These are phyloP conservation scores for Solanum peruvianum DNA, from an alignment of 257 asterid species.

Conservation along the genomic window DNA sequence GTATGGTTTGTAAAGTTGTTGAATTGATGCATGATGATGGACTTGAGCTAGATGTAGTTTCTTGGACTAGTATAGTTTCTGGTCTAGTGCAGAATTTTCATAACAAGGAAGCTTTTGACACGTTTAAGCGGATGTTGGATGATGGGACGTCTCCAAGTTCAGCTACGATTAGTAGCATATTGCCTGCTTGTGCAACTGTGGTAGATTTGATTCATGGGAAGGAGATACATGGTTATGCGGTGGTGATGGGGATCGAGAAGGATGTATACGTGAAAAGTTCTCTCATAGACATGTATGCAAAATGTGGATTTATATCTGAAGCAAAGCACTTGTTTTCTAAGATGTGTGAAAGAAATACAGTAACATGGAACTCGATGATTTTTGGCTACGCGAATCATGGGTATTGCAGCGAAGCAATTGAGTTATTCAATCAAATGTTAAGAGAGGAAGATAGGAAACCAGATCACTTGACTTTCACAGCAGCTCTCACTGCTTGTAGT, in stretches of 20 bases:
- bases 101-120: conserved; percentile 25
- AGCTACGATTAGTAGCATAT: conserved; percentile 44
- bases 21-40: conserved; percentile 23
- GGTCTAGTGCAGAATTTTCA: conserved; percentile 54
- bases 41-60: conserved; percentile 49
- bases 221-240: conserved; percentile 55
- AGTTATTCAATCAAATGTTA: conserved; percentile 39
- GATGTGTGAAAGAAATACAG: conserved; percentile 30
- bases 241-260: conserved; percentile 29
- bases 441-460: conserved; percentile 22
- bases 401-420: conserved; percentile 33
- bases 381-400: conserved; percentile 74
- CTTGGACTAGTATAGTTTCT: conserved; percentile 67
- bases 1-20: conserved; percentile 25
- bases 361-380: conserved; percentile 73
- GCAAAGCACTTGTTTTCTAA: conserved; percentile 31
- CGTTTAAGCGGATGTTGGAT: conserved; percentile 36
- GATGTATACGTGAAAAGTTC: conserved; percentile 52
- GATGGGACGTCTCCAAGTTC: conserved; percentile 36
- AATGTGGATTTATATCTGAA: conserved; percentile 46
- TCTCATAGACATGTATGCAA: conserved; percentile 64
- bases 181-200: conserved; percentile 50
- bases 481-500: conserved; percentile 56
- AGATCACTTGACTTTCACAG: conserved; percentile 66
- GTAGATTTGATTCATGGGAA: conserved; percentile 47